Conservation (phyloP, 208 protist species). For the Crithidia acanthocephali region DNA sequence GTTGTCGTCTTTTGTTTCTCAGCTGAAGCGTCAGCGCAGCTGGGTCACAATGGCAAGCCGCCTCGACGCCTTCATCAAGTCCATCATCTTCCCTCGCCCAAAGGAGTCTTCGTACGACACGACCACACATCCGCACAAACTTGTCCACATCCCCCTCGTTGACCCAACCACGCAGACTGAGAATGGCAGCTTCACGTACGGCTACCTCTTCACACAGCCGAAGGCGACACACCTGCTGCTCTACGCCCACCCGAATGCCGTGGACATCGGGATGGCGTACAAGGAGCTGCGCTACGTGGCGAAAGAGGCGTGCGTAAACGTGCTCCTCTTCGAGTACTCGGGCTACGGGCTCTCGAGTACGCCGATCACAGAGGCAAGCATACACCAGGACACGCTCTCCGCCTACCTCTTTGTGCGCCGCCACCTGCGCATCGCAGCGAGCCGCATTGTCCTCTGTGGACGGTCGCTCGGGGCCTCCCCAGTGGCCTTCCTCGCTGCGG, state of each 20-base stretch:
- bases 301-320: slow-evolving; percentile 54
- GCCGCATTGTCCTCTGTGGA: slow-evolving; percentile 74
- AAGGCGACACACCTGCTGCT: slow-evolving; percentile 68
- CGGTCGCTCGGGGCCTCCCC: slow-evolving; percentile 80
- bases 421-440: slow-evolving; percentile 54
- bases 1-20: neutral
- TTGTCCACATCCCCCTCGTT: slow-evolving; percentile 71
- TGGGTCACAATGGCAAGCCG: slow-evolving; percentile 44
- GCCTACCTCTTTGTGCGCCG: slow-evolving; percentile 69
- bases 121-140: slow-evolving; percentile 38
- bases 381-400: slow-evolving; percentile 67
- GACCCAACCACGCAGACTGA: slow-evolving; percentile 47
- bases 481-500: slow-evolving; percentile 52
- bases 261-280: slow-evolving; percentile 83
- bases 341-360: slow-evolving; percentile 76
- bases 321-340: slow-evolving; percentile 81
- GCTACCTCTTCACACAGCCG: slow-evolving; percentile 54
- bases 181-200: slow-evolving; percentile 67
- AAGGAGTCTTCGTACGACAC: slow-evolving; percentile 65
- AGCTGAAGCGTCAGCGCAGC: slow-evolving; percentile 12
- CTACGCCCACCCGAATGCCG: slow-evolving; percentile 88
- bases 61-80: slow-evolving; percentile 72
- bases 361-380: slow-evolving; percentile 60
- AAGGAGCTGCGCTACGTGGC: slow-evolving; percentile 67
- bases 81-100: slow-evolving; percentile 72